Conservation (phyloP, 2,329 filamentous ascomycete genomes). For the Cladophialophora psammophila region DNA sequence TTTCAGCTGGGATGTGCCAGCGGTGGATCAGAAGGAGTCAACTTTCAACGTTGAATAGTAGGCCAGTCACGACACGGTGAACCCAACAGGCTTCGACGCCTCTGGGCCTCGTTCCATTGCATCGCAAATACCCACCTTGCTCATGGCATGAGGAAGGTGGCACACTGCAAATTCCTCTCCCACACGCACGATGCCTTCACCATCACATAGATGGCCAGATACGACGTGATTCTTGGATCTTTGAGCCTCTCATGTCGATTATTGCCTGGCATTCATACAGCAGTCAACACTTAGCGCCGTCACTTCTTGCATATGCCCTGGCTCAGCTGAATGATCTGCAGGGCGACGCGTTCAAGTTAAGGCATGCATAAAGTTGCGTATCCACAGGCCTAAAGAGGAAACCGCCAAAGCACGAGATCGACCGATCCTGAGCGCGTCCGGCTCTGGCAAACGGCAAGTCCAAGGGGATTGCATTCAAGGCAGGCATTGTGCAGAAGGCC, state of each 20-base stretch:
- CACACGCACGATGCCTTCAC: background rate
- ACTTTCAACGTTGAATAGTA: background rate
- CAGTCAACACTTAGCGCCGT: background rate
- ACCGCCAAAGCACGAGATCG: no score
- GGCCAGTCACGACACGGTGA: background rate
- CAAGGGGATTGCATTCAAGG: no score
- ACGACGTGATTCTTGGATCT: background rate
- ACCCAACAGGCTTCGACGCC: background rate
- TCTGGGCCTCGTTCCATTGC: background rate
- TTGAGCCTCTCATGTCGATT: background rate
- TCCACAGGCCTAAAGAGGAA: no score
- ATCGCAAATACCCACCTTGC: background rate
- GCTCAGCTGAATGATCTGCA: no score
- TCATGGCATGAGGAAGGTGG: background rate
- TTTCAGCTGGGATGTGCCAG: background rate
- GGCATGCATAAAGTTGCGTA: no score
- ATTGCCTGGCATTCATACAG: background rate
- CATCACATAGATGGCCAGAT: background rate
- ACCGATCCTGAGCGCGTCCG: no score
- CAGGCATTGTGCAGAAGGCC: no score
- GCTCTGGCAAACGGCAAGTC: no score
- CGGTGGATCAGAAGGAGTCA: background rate
- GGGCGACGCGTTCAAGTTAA: no score
- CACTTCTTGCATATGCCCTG: no score
- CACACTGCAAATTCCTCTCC: background rate